Conservation (phyloP, 495 filamentous ascomycete genomes). For the Apiosordaria backusii region DNA sequence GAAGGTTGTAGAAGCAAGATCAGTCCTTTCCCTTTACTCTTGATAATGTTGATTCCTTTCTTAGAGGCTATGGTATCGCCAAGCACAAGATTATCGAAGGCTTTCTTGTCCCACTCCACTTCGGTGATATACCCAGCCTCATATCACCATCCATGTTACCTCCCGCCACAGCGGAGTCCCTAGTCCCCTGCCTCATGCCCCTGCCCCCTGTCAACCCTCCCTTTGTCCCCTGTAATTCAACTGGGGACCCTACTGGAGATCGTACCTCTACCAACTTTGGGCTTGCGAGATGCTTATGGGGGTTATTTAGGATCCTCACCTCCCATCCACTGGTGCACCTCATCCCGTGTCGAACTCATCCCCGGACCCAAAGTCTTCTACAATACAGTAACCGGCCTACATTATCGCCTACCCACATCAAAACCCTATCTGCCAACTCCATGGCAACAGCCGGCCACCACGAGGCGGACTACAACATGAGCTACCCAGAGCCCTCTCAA, state of each 20-base stretch:
- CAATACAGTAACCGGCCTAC: too few species aligned
- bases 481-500: slow-evolving; percentile 43
- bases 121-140: too few species aligned
- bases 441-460: slow-evolving; percentile 24
- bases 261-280: slow-evolving; percentile 32
- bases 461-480: slow-evolving; percentile 38
- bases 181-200: slow-evolving; percentile 1
- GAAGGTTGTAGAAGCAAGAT: too few species aligned
- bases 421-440: slow-evolving; percentile 1
- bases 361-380: slow-evolving; percentile 4
- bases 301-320: slow-evolving; percentile 37
- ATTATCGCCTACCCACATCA: neutral
- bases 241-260: slow-evolving; percentile 30
- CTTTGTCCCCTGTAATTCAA: slow-evolving; percentile 30
- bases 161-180: too few species aligned
- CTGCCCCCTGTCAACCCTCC: neutral
- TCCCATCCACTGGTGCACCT: slow-evolving; percentile 19
- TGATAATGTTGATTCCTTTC: too few species aligned
- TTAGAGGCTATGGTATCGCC: too few species aligned
- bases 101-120: too few species aligned
- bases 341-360: slow-evolving; percentile 16
- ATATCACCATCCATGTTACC: too few species aligned
- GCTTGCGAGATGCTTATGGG: slow-evolving; percentile 24
- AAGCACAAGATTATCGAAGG: too few species aligned
- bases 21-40: too few species aligned